Evolutionary conservation across 225 moss, liverwort and hornwort genomes (phyloP), one percentile per base, ranked within the genome.

Genomic region (Pseudoscleropodium purum): DNA sequence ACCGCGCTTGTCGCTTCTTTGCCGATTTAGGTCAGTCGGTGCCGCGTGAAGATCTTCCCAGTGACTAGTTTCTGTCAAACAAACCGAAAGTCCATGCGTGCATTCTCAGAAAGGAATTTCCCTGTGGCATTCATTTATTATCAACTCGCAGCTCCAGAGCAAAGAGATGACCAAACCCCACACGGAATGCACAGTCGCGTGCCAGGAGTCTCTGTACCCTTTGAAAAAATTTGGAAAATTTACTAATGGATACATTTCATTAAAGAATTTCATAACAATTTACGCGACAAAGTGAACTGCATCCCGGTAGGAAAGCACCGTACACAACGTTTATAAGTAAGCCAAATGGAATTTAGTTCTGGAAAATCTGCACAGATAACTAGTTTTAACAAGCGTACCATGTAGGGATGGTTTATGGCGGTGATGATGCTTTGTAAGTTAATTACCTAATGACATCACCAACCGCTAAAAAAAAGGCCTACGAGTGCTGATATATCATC

Each of bases 21-120:
- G 76, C 30, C 87, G 52, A 47, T 66, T 56, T 59, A 64, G 63
- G 26, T 87, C 86, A 84, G 51, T 77, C 57, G 39, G 57, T 72
- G 82, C 76, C 29, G 84, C 84, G 8, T 84, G 77, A 66, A n/a
- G 47, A 57, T 91, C 92, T 76, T 88, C 92, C 64, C 79, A 82
- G 73, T 83, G 90, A 47, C 81, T 84, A 91, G 79, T 36, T 60
- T 92, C 93, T 93, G 90, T 64, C 25, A 70, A 85, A 66, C 51
- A 36, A 76, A 65, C 41, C 65, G 25, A 54, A 31, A 33, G 16
- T 62, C 41, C 84, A 90, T 51, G n/a, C 9, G 34, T 51, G 72
- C 65, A 85, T 49, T 63, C 72, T 92, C 45, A 66, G 51, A 72
- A 78, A 39, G 18, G 11, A 75, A 43, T 39, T 26, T 68, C 36